These are phyloP conservation scores for Talaromyces sp. DNA, from an alignment of 2,329 filamentous ascomycete genomes.

Conservation along the genomic window DNA sequence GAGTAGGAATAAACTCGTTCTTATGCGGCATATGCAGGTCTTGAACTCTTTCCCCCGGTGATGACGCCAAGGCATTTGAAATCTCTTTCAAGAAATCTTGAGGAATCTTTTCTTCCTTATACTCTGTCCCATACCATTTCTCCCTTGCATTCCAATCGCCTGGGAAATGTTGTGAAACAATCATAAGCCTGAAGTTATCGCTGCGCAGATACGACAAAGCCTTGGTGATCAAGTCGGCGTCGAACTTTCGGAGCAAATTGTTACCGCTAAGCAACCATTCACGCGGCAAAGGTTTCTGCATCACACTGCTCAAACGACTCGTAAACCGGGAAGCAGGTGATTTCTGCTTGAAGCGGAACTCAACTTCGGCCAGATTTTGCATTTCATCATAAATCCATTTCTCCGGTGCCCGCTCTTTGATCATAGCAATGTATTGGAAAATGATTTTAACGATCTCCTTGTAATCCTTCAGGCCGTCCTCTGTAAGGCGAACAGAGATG, in stretches of 20 bases:
- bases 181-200: slow-evolving; percentile 81
- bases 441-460: slow-evolving; percentile 74
- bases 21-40: slow-evolving; percentile 81
- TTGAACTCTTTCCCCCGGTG: slow-evolving; percentile 55
- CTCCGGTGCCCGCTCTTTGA: slow-evolving; percentile 73
- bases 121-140: slow-evolving; percentile 97
- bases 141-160: slow-evolving; percentile 83
- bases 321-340: slow-evolving; percentile 83
- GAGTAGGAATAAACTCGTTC: slow-evolving; percentile 93
- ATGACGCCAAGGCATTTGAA: slow-evolving; percentile 56
- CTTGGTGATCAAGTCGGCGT: slow-evolving; percentile 67
- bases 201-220: slow-evolving; percentile 70
- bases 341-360: slow-evolving; percentile 94
- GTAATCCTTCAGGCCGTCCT: slow-evolving; percentile 78
- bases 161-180: slow-evolving; percentile 78
- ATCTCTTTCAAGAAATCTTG: slow-evolving; percentile 68
- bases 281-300: slow-evolving; percentile 85
- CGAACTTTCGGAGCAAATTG: slow-evolving; percentile 71
- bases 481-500: slow-evolving; percentile 71
- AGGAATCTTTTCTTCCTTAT: slow-evolving; percentile 75
- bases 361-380: slow-evolving; percentile 81
- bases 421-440: slow-evolving; percentile 86
- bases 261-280: slow-evolving; percentile 83
- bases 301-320: slow-evolving; percentile 74
- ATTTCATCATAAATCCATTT: slow-evolving; percentile 94